Base-by-base conservation (phyloP, 495 filamentous ascomycete genomes). In the Xylaria grammica region DNA sequence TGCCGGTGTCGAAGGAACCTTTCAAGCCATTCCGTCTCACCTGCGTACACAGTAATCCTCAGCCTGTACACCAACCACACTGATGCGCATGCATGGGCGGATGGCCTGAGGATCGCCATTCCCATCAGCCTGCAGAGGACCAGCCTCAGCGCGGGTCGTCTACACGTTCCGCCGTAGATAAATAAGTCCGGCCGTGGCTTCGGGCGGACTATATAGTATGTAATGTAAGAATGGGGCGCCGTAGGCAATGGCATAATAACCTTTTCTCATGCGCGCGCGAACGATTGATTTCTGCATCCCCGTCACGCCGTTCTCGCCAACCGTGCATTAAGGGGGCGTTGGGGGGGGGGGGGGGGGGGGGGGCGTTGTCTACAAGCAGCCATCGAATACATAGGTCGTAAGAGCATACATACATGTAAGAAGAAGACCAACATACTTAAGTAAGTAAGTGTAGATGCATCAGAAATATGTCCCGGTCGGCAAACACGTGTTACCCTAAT, bases 251-350 rank as follows among this genome's bases (percentile, higher is more conserved):
- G n/a, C n/a, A n/a, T n/a, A n/a, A n/a, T n/a, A n/a, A n/a, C n/a
- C n/a, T n/a, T n/a, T n/a, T n/a, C n/a, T n/a, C n/a, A n/a, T n/a
- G n/a, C n/a, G n/a, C n/a, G n/a, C n/a, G n/a, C n/a, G n/a, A n/a
- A n/a, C n/a, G n/a, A n/a, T n/a, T n/a, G n/a, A n/a, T n/a, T n/a
- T n/a, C n/a, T n/a, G n/a, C n/a, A n/a, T n/a, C n/a, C n/a, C n/a
- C n/a, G n/a, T n/a, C n/a, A n/a, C n/a, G n/a, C n/a, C n/a, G n/a
- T n/a, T 54, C 29, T 19, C 19, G 51, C 36, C 51, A 54, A 30
- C 30, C 19, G 22, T 54, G 51, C 51, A 53, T 54, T 24, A n/a
- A 51, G 49, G 49, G 49, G 49, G 27, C n/a, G n/a, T n/a, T n/a
- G n/a, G n/a, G n/a, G n/a, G n/a, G n/a, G n/a, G n/a, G n/a, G n/a